Conservation (phyloP, 139 green algal species). For the Ettlia oleoabundans region DNA sequence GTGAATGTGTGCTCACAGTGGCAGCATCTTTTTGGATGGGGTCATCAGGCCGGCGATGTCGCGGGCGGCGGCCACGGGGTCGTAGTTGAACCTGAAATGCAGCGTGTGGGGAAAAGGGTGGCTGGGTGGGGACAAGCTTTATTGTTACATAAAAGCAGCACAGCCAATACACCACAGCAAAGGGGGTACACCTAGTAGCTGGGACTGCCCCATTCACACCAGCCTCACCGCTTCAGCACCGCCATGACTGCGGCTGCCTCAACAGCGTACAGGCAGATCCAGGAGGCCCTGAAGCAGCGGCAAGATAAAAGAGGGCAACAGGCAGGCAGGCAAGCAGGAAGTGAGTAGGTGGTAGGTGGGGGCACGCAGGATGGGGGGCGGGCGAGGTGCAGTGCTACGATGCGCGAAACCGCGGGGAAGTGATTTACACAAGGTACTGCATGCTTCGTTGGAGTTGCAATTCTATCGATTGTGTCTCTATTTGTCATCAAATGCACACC, state of each 20-base stretch:
- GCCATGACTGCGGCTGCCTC: slow-evolving; percentile 65
- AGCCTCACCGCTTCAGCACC: slow-evolving; percentile 52
- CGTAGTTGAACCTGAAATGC: slow-evolving; percentile 18
- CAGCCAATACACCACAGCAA: no score
- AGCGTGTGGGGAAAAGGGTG: no score
- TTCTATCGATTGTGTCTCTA: no score
- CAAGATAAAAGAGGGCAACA: neutral
- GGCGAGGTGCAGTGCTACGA: neutral
- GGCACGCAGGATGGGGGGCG: neutral
- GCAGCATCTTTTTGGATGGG: slow-evolving; percentile 73
- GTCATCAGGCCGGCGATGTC: slow-evolving; percentile 48
- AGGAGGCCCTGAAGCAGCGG: slow-evolving; percentile 49
- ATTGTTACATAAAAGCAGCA: no score
- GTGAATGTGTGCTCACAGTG: slow-evolving; percentile 25
- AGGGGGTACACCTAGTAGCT: no score
- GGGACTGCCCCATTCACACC: no score
- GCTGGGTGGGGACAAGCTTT: neutral
- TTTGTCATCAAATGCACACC: no score
- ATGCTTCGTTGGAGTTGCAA: no score
- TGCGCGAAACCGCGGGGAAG: neutral
- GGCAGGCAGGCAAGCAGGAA: neutral
- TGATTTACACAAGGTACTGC: no score
- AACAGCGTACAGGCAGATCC: slow-evolving; percentile 66
- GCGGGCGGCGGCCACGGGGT: neutral
- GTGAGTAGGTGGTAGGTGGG: no score